Percentiles rank a stretch among this genome's conserved stretches.
Conservation (phyloP, 2,329 filamentous ascomycete species). For the Stagonosporopsis vannaccii region DNA sequence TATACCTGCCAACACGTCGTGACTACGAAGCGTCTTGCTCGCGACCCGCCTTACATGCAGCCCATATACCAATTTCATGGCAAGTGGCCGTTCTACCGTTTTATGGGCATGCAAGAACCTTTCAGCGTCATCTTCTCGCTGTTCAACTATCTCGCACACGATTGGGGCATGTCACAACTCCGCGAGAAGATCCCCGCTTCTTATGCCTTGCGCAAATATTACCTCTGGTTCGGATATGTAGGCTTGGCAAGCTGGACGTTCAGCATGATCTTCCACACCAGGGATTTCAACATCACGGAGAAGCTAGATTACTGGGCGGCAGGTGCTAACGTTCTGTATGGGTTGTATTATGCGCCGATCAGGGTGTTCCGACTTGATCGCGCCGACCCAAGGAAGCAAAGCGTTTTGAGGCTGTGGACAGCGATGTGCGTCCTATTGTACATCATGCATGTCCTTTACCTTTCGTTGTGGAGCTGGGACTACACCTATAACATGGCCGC, state of each 20-base stretch:
- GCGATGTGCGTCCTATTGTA: conserved; percentile 75
- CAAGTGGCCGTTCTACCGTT: conserved; percentile 95
- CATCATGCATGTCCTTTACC: conserved; percentile 77
- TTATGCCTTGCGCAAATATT: conserved; percentile 82
- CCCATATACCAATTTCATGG: conserved; percentile 92
- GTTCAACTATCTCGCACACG: conserved; percentile 88
- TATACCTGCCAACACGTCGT: conserved; percentile 96
- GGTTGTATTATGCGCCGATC: conserved; percentile 83
- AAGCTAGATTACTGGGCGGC: conserved; percentile 96
- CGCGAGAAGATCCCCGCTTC: conserved; percentile 71
- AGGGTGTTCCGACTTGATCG: conserved; percentile 83
- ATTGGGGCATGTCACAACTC: conserved; percentile 75
- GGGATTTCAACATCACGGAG: conserved; percentile 86
- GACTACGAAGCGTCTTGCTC: conserved; percentile 73
- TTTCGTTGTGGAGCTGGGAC: conserved; percentile 88
- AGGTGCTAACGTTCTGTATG: conserved; percentile 88
- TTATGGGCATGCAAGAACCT: conserved; percentile 93
- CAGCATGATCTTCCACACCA: conserved; percentile 89
- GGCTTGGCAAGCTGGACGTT: conserved; percentile 86
- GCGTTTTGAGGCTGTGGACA: conserved; percentile 77
- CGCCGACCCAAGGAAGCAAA: conserved; percentile 56
- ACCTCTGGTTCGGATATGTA: conserved; percentile 79
- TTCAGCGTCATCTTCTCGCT: conserved; percentile 92
- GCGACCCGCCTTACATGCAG: conserved; percentile 68
- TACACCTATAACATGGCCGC: conserved; percentile 99